Conservation (phyloP, 495 filamentous ascomycete species). For the Podospora anserina region DNA sequence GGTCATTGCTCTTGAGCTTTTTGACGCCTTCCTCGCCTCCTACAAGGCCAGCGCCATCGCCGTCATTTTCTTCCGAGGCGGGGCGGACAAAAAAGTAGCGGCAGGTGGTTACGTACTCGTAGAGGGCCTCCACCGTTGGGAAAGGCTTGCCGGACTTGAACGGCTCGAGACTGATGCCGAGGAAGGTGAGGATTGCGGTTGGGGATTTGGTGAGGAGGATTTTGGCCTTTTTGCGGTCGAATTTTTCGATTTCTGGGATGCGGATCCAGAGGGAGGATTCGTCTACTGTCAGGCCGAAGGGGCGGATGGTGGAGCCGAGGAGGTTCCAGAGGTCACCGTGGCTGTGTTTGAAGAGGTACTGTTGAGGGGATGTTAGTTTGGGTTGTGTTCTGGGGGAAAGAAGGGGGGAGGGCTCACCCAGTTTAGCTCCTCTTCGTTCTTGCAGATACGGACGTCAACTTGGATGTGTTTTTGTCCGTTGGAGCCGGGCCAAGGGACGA, state of each 20-base stretch:
- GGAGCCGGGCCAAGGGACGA: conserved; percentile 48
- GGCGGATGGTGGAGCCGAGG: conserved; percentile 57
- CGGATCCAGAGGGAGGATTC: conserved; percentile 57
- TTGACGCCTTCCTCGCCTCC: conserved; percentile 34
- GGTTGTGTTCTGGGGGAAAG: neutral
- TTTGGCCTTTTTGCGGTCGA: conserved; percentile 52
- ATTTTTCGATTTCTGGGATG: conserved; percentile 58
- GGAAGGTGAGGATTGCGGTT: conserved; percentile 51
- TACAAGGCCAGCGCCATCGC: conserved; percentile 12
- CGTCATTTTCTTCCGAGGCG: conserved; percentile 18
- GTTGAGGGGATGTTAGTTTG: neutral
- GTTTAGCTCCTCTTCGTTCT: conserved; percentile 37
- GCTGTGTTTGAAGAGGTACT: conserved; percentile 54
- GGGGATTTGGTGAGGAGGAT: conserved; percentile 57
- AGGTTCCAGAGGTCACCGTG: conserved; percentile 68
- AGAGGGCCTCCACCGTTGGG: conserved; percentile 50
- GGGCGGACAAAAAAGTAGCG: conserved; percentile 50
- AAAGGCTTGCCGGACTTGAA: conserved; percentile 47
- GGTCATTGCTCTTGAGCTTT: conserved; percentile 51
- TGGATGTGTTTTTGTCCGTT: conserved; percentile 48
- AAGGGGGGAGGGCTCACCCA: conserved; percentile 42
- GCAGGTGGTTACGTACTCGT: conserved; percentile 51
- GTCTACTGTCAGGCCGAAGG: conserved; percentile 61
- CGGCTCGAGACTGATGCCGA: conserved; percentile 49
- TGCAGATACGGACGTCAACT: conserved; percentile 59